Base-by-base conservation (phyloP, 208 protist species). In the Balamuthia mandrillaris region DNA sequence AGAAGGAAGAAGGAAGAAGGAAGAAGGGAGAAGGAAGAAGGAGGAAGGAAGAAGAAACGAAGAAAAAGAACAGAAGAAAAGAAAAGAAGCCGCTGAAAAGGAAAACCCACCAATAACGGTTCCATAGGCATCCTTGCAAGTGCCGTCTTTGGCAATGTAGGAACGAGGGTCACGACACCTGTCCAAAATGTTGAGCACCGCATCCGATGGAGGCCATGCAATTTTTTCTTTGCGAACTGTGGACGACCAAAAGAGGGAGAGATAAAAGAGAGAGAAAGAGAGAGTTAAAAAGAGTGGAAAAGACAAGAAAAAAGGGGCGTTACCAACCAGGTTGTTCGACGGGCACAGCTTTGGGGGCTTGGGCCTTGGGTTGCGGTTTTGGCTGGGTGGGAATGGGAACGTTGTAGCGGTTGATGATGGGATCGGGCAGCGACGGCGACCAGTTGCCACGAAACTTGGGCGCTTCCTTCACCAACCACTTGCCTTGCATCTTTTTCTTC, bases 361-460 rank as follows among this genome's bases (percentile, higher is more conserved):
- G n/a, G 47, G 68, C 68, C 68, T 78, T 78, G 24, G 68, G 68
- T 33, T 27, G 66, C 12, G 66, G 66, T 14, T 14, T 27, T 18
- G 58, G 58, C 58, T 65, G n/a, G n/a, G n/a, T n/a, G n/a, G n/a
- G n/a, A n/a, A n/a, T n/a, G n/a, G n/a, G n/a, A n/a, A 52, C 41
- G 0, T 14, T 24, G 29, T 12, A 24, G 21, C 33, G 37, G 47
- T 41, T 31, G n/a, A 81, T 41, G 33, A 52, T 81, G 27, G 74
- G 74, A 35, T 81, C 74, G 3, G 74, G 33, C 6, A 81, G 39
- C n/a, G 74, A 41, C 1, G 74, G 33, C 35, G 74, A 63, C 74
- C 74, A 81, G 54, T 35, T 49, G 74, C 74, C 74, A 33, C 74
- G 47, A 24, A 81, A 81, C 74, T 81, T 81, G 74, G 74, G 74